Evolutionary conservation across 495 filamentous ascomycete species (phyloP), one percentile per base, ranked within the genome.

Genomic region (Xylaria curta): DNA sequence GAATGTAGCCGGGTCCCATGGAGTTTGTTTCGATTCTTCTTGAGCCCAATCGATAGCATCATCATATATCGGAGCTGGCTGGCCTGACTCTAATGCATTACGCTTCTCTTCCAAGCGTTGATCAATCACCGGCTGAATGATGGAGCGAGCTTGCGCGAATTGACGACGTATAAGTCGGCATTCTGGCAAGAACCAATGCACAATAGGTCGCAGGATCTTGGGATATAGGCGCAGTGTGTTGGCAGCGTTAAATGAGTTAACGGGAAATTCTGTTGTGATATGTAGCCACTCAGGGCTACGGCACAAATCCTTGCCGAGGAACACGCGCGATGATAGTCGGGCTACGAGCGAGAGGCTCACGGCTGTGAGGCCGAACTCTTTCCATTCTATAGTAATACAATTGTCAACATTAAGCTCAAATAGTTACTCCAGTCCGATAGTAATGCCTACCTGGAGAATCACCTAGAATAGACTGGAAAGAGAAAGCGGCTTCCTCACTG

Each of bases 251-350:
- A 84, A 80, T 24, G 71, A 70, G 38, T 75, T 73, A 0, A 81
- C 58, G 0, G 84, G 81, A 71, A 84, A 85, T 40, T 81, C 71
- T 17, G 82, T 75, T 0, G 82, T 80, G 1, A 84, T 76, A 0
- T 73, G 67, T 17, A 86, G 76, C 86, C 86, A 88, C n/a, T 78
- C 75, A 17, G 77, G 72, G 66, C 87, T 77, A 13, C 82, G 82
- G 70, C 83, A 84, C 1, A 87, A 66, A 19, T 83, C 75, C 0
- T 81, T 74, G 28, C 87, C 87, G 3, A 87, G 72, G 69, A 88
- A 88, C 62, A 85, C 75, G 15, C 82, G 77, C 0, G 83, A 81
- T 0, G 85, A 83, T 12, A 86, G 72, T 21, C 82, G 83, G 5
- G 82, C 77, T 33, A 88, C 74, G 0, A 86, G 40, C 1, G 74